Conservation (phyloP, 495 filamentous ascomycete species). For the Aspergillus kassunensis region DNA sequence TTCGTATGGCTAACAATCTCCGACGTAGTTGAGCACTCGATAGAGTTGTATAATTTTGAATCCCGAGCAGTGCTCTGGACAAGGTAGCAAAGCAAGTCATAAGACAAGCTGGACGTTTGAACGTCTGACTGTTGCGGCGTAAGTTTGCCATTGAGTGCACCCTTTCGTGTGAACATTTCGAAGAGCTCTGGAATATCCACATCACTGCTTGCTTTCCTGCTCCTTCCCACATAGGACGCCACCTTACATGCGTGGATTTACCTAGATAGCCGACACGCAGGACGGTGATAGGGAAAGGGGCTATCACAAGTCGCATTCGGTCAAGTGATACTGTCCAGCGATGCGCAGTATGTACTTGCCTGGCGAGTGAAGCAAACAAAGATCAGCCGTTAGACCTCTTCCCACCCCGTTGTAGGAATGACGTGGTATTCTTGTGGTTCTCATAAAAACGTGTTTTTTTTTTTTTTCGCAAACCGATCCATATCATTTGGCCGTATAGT, state of each 20-base stretch:
- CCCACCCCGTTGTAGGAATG: conserved; percentile 29
- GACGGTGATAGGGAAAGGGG: neutral
- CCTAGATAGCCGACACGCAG: neutral
- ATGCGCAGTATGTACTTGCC: neutral
- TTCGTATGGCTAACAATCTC: neutral
- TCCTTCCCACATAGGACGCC: neutral
- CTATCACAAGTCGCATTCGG: neutral
- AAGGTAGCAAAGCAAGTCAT: neutral
- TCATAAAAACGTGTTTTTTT: conserved; percentile 49
- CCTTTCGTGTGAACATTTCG: neutral
- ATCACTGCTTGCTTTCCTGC: neutral
- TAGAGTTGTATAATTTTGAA: neutral
- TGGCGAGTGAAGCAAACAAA: too few species aligned
- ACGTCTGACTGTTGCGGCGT: neutral
- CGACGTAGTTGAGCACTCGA: neutral
- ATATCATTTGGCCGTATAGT: neutral
- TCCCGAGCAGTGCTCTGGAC: neutral
- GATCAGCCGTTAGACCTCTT: too few species aligned
- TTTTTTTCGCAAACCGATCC: conserved; percentile 27
- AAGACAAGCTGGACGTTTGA: neutral
- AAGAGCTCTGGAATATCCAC: neutral
- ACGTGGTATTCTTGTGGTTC: conserved; percentile 46
- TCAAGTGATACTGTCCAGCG: neutral
- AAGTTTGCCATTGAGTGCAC: neutral
- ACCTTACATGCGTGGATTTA: conserved; percentile 2